Conservation (phyloP, 257 asterid species). For the Lycium ferocissimum region DNA sequence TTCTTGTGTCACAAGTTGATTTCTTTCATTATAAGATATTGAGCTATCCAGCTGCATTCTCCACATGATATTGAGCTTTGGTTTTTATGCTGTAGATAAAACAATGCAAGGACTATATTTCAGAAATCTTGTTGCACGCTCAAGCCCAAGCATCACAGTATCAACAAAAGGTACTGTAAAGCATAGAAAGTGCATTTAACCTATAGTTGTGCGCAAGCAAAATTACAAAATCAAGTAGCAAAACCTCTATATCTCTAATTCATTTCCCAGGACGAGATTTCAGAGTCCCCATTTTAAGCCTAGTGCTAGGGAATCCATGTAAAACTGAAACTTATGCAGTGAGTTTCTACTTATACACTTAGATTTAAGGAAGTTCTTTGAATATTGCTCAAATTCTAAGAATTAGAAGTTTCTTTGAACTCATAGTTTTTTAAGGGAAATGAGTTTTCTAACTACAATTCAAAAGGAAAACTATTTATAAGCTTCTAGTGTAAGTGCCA, state of each 20-base stretch:
- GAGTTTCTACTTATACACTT: not conserved
- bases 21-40: not conserved
- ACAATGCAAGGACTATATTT: constrained; percentile 66
- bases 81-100: constrained; percentile 59
- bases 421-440: not conserved
- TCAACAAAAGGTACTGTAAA: constrained; percentile 71
- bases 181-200: constrained; percentile 20
- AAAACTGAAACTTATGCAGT: constrained; percentile 19
- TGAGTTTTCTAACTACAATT: not conserved
- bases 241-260: constrained; percentile 1
- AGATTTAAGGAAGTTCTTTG: not conserved
- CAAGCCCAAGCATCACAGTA: constrained; percentile 92
- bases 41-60: constrained; percentile 14
- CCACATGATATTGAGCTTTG: constrained; percentile 30
- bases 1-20: constrained; percentile 31
- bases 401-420: not conserved
- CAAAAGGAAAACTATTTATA: constrained; percentile 7
- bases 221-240: not conserved
- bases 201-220: not conserved
- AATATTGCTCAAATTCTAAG: not conserved
- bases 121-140: constrained; percentile 82
- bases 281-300: not conserved
- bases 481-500: constrained; percentile 26
- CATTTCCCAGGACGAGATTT: not conserved
- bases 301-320: not conserved